Evolutionary conservation across 108 stramenopile species (phyloP).

Genomic region (Craspedostauros australis): DNA sequence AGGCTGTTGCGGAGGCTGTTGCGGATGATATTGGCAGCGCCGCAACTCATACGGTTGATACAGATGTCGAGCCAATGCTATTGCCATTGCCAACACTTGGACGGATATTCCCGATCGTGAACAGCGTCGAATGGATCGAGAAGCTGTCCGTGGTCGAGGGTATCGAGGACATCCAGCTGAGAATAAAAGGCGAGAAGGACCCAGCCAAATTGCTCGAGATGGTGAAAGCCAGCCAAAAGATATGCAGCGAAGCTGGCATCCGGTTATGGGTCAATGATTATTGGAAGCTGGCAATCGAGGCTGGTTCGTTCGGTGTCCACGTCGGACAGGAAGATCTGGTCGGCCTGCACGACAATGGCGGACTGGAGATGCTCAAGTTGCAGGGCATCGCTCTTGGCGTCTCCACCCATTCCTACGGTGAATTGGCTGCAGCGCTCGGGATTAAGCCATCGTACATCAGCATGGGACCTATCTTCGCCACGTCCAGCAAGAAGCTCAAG

Average conservation of each 20-base stretch:
- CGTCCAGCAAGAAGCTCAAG: constrained; percentile 74
- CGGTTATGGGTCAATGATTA: constrained; percentile 92
- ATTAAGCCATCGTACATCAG: constrained; percentile 85
- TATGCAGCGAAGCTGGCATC: constrained; percentile 50
- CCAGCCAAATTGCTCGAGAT: constrained; percentile 34
- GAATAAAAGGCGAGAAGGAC: constrained; percentile 71
- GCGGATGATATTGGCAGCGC: too few relatives aligned
- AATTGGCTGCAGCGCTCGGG: constrained; percentile 80
- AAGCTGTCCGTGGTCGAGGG: constrained; percentile 31
- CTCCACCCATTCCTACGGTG: constrained; percentile 88
- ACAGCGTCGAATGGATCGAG: constrained; percentile 64
- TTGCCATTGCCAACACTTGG: constrained; percentile 55
- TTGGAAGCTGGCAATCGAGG: constrained; percentile 75
- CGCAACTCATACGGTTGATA: too few relatives aligned
- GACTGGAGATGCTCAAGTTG: constrained; percentile 39
- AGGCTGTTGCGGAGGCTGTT: too few relatives aligned
- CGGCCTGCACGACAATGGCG: constrained; percentile 45
- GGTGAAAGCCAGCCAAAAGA: constrained; percentile 41
- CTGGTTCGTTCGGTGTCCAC: constrained; percentile 85
- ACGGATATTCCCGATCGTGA: constrained; percentile 74
- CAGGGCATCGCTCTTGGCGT: constrained; percentile 71
- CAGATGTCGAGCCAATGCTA: too few relatives aligned
- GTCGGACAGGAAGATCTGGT: constrained; percentile 91
- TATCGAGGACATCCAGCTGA: constrained; percentile 71
- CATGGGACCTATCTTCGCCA: constrained; percentile 85